Percentiles rank a stretch among this genome's conserved stretches.
These are phyloP conservation scores for Chenopodium berlandieri DNA, from an alignment of 148 eudicot species.

Conservation along the genomic window DNA sequence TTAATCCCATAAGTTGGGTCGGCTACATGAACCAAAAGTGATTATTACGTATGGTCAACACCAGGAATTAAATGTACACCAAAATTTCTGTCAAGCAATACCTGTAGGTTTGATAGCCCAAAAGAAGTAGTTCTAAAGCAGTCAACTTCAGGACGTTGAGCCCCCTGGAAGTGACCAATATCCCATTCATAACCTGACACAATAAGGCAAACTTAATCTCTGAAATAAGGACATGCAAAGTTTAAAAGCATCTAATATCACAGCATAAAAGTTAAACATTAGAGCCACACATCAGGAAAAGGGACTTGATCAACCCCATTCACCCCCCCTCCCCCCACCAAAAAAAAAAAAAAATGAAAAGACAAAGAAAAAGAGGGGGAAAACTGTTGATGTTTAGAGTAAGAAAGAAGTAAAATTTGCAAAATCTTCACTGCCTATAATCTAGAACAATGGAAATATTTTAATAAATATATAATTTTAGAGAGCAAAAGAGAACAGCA, in stretches of 20 bases:
- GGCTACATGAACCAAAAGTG: too few relatives aligned
- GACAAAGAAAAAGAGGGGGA: background rate
- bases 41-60: background rate
- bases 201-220: slow-evolving; percentile 11
- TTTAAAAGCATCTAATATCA: background rate
- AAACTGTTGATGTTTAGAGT: background rate
- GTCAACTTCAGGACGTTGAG: slow-evolving; percentile 89
- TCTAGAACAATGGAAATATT: background rate
- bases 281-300: background rate
- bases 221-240: background rate
- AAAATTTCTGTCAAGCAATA: slow-evolving; percentile 24
- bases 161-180: slow-evolving; percentile 88
- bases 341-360: background rate
- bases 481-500: background rate
- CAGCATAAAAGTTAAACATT: background rate
- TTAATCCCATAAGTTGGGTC: too few relatives aligned
- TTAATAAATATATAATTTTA: background rate
- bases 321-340: background rate
- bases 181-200: slow-evolving; percentile 96
- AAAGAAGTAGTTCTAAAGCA: slow-evolving; percentile 92
- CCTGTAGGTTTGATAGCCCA: slow-evolving; percentile 78
- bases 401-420: background rate
- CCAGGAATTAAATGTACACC: background rate
- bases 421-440: background rate
- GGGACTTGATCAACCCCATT: background rate